phyloP scores from a whole-genome alignment of 2,329 filamentous ascomycete species.

The Venturiaceae sp. region DNA sequence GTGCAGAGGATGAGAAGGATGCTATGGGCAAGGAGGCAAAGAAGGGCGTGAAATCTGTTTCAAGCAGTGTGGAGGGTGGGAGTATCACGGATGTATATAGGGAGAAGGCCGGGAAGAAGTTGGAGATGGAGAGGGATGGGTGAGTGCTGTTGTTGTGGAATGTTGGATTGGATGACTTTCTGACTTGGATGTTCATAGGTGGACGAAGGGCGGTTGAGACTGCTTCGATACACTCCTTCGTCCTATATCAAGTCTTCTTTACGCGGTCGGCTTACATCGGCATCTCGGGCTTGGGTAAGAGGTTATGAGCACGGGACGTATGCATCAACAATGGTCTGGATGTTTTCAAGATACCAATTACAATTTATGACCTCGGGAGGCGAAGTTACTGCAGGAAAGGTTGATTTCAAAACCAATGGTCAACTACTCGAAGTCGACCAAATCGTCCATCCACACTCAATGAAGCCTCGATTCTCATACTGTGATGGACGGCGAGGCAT shows the following conservation, averaged over 20 bases:
- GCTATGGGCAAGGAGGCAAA: background rate
- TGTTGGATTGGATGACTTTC: background rate
- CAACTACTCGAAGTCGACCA: too few species aligned
- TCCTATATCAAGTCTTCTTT: too few species aligned
- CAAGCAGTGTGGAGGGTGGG: background rate
- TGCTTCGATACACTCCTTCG: background rate
- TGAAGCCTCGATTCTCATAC: too few species aligned
- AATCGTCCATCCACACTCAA: too few species aligned
- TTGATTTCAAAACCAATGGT: too few species aligned
- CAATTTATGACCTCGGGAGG: too few species aligned
- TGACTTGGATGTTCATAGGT: background rate
- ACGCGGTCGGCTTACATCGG: background rate
- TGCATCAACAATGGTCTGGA: background rate
- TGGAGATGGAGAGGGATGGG: background rate
- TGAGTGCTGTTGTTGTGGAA: background rate
- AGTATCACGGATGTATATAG: background rate
- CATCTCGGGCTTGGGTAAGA: background rate
- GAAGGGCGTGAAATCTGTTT: background rate
- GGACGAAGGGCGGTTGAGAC: background rate
- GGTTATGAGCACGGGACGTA: background rate
- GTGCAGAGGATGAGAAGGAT: conserved; percentile 41
- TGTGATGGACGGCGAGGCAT: too few species aligned
- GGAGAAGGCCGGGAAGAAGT: background rate
- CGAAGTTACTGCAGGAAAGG: too few species aligned
- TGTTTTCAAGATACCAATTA: too few species aligned